These are phyloP conservation scores for Russula olivacea DNA, from an alignment of 768 basidiomycete species.

Conservation along the genomic window DNA sequence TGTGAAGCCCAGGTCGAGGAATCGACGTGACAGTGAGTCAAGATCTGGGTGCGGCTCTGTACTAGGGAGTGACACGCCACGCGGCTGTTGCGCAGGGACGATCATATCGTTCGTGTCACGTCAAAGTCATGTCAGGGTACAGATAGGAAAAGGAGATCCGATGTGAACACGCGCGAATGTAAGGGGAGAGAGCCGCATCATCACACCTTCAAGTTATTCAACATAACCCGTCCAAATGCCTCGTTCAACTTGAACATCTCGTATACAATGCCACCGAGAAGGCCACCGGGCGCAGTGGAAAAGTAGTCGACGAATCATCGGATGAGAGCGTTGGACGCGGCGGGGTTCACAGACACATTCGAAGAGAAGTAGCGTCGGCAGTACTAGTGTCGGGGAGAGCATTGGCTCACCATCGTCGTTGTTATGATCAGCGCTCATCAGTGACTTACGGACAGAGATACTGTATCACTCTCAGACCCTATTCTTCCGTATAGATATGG, in stretches of 20 bases:
- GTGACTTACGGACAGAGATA: conserved; percentile 39
- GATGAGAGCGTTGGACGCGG: conserved; percentile 52
- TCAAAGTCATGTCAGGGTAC: not conserved
- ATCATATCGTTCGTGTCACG: not conserved
- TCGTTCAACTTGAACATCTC: conserved; percentile 92
- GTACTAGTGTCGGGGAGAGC: conserved; percentile 51
- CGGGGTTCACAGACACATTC: conserved; percentile 86
- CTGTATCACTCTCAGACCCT: conserved; percentile 40
- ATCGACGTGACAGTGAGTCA: conserved; percentile 52
- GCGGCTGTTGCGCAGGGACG: not conserved
- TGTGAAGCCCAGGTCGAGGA: conserved; percentile 52
- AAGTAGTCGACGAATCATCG: conserved; percentile 67
- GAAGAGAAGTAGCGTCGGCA: conserved; percentile 81
- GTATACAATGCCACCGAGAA: conserved; percentile 65
- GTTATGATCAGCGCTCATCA: no score
- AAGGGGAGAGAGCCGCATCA: conserved; percentile 9
- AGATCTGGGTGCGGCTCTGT: conserved; percentile 55
- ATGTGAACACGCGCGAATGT: not conserved
- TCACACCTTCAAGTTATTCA: conserved; percentile 71
- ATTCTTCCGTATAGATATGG: conserved; percentile 69
- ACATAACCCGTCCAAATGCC: conserved; percentile 89
- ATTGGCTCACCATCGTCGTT: conserved; percentile 28
- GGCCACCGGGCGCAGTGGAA: conserved; percentile 24
- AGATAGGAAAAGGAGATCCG: not conserved
- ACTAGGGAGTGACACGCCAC: conserved; percentile 64